A percentile compares a stretch with the other conserved stretches of the same genome.
Conservation (phyloP, 129 eudicot species). For the Saussurea involucrata region DNA sequence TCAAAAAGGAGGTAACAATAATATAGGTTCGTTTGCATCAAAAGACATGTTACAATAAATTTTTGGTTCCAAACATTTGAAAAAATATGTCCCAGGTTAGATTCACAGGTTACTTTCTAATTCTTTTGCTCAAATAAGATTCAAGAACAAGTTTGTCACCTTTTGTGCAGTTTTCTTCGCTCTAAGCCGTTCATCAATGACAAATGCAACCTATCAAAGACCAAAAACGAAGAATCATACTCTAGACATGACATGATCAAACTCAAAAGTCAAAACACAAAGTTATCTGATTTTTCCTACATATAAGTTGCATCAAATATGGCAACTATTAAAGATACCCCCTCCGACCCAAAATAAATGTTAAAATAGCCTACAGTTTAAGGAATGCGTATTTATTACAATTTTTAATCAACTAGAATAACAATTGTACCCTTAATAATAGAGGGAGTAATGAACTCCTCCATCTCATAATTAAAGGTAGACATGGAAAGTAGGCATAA, state of each 20-base stretch:
- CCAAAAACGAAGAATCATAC: slow-evolving; percentile 16
- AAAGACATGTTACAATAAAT: background rate
- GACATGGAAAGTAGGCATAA: background rate
- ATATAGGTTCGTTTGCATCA: background rate
- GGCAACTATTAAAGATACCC: too few relatives aligned
- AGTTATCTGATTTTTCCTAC: background rate
- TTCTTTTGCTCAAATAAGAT: slow-evolving; percentile 1
- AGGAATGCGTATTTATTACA: background rate
- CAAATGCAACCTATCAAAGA: slow-evolving; percentile 70
- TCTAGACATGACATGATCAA: background rate
- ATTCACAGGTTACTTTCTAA: background rate
- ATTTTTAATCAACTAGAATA: background rate
- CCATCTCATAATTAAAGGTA: background rate
- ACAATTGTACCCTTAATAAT: background rate
- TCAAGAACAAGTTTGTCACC: slow-evolving; percentile 37
- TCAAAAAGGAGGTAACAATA: background rate
- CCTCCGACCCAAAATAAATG: background rate
- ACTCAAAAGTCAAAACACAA: background rate
- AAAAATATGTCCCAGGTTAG: background rate
- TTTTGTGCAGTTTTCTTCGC: slow-evolving; percentile 67
- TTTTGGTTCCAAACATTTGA: background rate
- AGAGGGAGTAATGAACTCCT: background rate
- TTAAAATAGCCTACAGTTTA: background rate
- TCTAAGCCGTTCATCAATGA: slow-evolving; percentile 86
- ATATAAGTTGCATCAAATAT: background rate